Conservation (phyloP, 2,329 filamentous ascomycete species). For the Colletotrichum sp. region DNA sequence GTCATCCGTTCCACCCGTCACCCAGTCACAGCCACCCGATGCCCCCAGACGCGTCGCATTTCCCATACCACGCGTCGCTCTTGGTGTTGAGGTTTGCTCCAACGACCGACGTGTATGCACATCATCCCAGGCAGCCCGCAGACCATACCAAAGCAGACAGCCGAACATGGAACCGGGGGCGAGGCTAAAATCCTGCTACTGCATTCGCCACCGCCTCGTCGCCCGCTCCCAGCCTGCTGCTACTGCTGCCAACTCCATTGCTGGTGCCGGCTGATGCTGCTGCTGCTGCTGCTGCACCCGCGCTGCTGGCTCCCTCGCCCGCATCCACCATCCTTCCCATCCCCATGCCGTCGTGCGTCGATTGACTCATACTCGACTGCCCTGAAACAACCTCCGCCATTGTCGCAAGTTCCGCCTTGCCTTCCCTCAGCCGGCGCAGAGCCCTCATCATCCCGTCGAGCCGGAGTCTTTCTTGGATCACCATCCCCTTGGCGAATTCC, state of each 20-base stretch:
- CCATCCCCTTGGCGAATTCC: constrained; percentile 77
- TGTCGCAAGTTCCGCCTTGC: constrained; percentile 16
- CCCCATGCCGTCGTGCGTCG: constrained; percentile 1
- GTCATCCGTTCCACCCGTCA: constrained; percentile 2
- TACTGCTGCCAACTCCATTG: background rate
- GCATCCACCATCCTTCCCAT: constrained; percentile 6
- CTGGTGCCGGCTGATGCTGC: background rate
- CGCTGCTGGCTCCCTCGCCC: constrained; percentile 14
- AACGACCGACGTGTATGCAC: background rate
- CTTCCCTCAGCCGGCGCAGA: constrained; percentile 63
- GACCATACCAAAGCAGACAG: background rate
- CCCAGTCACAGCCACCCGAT: constrained; percentile 2
- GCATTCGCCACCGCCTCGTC: constrained; percentile 13
- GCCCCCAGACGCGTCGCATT: constrained; percentile 16
- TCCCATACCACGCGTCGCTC: constrained; percentile 19
- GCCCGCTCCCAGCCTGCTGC: background rate
- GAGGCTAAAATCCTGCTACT: background rate
- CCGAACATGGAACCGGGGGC: background rate
- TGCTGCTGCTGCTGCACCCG: background rate
- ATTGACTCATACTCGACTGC: constrained; percentile 16
- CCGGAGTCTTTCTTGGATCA: constrained; percentile 80
- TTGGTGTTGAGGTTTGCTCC: constrained; percentile 17
- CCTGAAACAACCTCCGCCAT: constrained; percentile 11
- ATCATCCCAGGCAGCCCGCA: background rate
- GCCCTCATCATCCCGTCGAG: constrained; percentile 83